phyloP scores from a whole-genome alignment of 1,284 basidiomycete genomes.

The Takashimella tepidaria region DNA sequence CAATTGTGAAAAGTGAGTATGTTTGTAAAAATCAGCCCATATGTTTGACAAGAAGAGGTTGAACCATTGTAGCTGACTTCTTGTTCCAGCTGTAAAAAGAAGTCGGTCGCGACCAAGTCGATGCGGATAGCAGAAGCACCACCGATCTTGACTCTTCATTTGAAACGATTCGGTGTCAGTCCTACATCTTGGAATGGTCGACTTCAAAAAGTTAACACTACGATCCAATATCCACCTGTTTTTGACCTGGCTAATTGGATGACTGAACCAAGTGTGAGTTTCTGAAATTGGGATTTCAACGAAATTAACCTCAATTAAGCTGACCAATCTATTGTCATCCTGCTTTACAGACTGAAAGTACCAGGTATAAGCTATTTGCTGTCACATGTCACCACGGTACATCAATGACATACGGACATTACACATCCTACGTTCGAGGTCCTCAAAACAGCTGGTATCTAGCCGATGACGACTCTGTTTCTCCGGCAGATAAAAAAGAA shows the following conservation, averaged over 20 bases:
- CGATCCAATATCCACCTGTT: conserved; percentile 70
- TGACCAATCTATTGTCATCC: background rate
- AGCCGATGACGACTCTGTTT: conserved; percentile 88
- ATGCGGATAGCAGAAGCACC: conserved; percentile 79
- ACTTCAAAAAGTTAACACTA: conserved; percentile 75
- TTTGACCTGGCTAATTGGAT: conserved; percentile 76
- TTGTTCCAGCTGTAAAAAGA: conserved; percentile 35
- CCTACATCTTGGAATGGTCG: conserved; percentile 49
- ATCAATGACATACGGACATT: conserved; percentile 93
- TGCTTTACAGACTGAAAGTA: conserved; percentile 51
- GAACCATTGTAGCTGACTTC: background rate
- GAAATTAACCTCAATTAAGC: no score
- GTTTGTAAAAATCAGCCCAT: no score
- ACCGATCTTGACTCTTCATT: conserved; percentile 85
- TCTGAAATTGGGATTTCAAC: no score
- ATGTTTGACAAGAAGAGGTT: background rate
- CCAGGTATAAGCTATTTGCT: conserved; percentile 82
- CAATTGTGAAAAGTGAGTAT: conserved; percentile 90
- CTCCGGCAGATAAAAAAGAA: conserved; percentile 37
- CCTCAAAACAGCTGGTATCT: conserved; percentile 73
- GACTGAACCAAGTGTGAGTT: conserved; percentile 61
- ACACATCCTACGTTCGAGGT: conserved; percentile 79
- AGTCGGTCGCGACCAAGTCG: conserved; percentile 35
- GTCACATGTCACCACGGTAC: conserved; percentile 90
- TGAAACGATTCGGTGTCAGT: conserved; percentile 75